Evolutionary conservation across 345 rosid genomes (phyloP), one percentile per base, ranked within the genome.

Genomic region (Capsella bursapastoris): DNA sequence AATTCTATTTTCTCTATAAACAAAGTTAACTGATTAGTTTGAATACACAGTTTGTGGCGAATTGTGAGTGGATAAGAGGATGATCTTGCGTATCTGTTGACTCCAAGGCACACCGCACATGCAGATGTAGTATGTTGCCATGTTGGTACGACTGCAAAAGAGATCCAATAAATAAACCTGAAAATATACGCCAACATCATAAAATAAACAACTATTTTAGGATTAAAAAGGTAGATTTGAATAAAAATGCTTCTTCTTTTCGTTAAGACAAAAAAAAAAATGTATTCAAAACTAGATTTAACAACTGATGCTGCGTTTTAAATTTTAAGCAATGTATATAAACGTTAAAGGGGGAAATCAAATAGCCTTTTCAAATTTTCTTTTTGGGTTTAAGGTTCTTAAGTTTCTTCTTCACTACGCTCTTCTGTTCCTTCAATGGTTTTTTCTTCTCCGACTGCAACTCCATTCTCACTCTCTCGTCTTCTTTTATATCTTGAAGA

Each of bases 401-500:
- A 47, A 56, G 43, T 57, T 70, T 82, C 68, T 78, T 79, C 84
- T 84, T 85, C 28, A 50, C 64, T 64, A 77, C 62, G 63, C 34
- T 77, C 34, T n/a, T 60, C 58, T 70, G 82, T 72, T 80, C 75
- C 86, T 81, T 70, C 53, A 14, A 5, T 80, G 27, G 81, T 83
- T 65, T 84, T 84, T 53, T 85, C 89, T 43, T 85, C 45, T 74
- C 56, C 0, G 52, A 77, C 57, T 83, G 83, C 56, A 81, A 69
- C 64, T 86, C 87, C 9, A 57, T 48, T 45, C 87, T 83, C 77
- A 84, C 70, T 67, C 82, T 86, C 85, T 87, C 85, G 1, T 79
- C 86, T 74, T 85, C 96, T 75, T 85, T 88, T 6, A 92, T 81
- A 67, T 82, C 82, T 4, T 31, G 72, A 25, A 90, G 82, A 43